Evolutionary conservation across 1,139 yeast species (phyloP).

Genomic region (Debaryomyces nepalensis): DNA sequence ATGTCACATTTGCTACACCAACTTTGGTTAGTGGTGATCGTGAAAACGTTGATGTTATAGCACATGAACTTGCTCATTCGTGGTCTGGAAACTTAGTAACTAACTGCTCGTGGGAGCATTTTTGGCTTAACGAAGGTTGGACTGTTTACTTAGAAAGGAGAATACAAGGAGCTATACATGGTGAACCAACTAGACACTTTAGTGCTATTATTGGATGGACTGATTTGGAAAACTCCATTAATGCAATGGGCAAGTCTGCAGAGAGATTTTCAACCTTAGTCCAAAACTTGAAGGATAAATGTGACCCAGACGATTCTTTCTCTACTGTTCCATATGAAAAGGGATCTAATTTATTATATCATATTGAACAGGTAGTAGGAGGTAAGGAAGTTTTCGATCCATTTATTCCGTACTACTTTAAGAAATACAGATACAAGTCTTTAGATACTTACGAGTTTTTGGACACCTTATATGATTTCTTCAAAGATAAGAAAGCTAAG

Average conservation of each 20-base stretch:
- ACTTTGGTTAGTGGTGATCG: constrained; percentile 86
- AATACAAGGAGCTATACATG: constrained; percentile 76
- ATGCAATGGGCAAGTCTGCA: constrained; percentile 59
- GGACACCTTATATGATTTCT: constrained; percentile 73
- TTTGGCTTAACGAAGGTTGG: constrained; percentile 97
- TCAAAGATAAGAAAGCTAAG: constrained; percentile 48
- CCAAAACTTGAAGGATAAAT: constrained; percentile 65
- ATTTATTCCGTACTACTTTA: constrained; percentile 78
- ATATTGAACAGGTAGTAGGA: constrained; percentile 69
- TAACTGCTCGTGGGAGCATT: constrained; percentile 90
- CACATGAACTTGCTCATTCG: constrained; percentile 91
- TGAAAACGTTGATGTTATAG: constrained; percentile 84
- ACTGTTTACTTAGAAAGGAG: constrained; percentile 90
- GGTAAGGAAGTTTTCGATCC: constrained; percentile 70
- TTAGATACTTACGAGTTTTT: constrained; percentile 82
- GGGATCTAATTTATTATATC: constrained; percentile 79
- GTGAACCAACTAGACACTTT: constrained; percentile 78
- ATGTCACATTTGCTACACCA: constrained; percentile 89
- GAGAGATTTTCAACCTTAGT: constrained; percentile 66
- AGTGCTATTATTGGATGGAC: constrained; percentile 89
- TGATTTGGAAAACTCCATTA: constrained; percentile 69
- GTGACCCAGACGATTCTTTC: constrained; percentile 90
- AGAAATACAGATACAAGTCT: constrained; percentile 67
- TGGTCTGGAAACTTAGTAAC: constrained; percentile 94
- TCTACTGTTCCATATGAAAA: constrained; percentile 90